Evolutionary conservation across 2,329 filamentous ascomycete genomes (phyloP).

Genomic region (Clarireedia hainanense): DNA sequence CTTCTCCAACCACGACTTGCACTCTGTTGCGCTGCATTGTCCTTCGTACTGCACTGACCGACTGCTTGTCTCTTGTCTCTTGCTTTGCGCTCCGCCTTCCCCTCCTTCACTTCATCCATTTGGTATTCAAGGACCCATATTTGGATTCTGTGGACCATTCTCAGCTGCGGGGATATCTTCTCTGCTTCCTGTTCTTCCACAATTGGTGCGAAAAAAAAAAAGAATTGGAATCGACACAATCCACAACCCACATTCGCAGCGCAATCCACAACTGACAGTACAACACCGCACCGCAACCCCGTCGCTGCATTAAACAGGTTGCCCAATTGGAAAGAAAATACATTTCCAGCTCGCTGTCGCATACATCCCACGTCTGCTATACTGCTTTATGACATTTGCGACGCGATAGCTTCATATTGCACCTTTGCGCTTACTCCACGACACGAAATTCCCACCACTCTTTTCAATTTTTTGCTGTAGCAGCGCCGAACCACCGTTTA

Average conservation of each 20-base stretch:
- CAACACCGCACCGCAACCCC: neutral
- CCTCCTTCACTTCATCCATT: no score
- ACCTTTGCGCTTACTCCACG: neutral
- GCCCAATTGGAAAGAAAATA: neutral
- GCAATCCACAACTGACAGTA: no score
- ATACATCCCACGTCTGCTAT: neutral
- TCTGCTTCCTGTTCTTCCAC: neutral
- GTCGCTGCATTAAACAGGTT: neutral
- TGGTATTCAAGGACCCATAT: no score
- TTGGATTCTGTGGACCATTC: no score
- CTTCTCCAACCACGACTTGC: slow-evolving; percentile 8
- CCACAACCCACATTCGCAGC: no score
- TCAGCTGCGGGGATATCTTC: no score
- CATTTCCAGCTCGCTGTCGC: neutral
- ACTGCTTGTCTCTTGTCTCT: no score
- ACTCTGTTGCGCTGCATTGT: slow-evolving; percentile 2
- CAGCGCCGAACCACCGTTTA: neutral
- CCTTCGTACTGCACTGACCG: neutral
- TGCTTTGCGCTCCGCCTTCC: no score
- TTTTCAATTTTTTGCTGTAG: neutral
- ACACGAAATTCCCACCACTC: neutral
- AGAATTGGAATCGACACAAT: neutral
- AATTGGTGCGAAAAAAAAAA: neutral
- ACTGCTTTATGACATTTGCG: slow-evolving; percentile 13
- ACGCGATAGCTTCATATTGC: slow-evolving; percentile 18